Conservation (phyloP, 2,329 filamentous ascomycete genomes). For the Cucurbitaria berberidis region DNA sequence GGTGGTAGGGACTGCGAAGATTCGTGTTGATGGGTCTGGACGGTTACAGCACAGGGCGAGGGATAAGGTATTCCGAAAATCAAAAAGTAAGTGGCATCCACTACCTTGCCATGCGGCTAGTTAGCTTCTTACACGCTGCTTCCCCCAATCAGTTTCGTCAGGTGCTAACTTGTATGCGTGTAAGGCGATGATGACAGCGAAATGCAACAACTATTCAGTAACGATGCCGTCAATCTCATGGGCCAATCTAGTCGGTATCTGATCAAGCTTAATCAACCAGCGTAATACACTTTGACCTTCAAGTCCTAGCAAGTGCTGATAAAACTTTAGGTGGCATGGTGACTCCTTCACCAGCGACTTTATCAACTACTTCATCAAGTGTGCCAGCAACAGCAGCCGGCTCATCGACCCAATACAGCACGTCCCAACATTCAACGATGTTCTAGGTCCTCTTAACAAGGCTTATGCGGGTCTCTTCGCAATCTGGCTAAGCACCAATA, state of each 20-base stretch:
- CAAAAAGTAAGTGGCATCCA: too few relatives aligned
- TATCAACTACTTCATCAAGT: conserved; percentile 56
- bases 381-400: conserved; percentile 31
- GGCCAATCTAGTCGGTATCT: conserved; percentile 32
- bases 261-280: conserved; percentile 5
- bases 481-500: conserved; percentile 53
- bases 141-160: too few relatives aligned
- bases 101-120: too few relatives aligned
- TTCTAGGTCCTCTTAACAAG: conserved; percentile 26
- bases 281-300: too few relatives aligned
- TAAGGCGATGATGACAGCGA: neutral
- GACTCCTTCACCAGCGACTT: conserved; percentile 54
- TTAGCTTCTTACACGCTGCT: too few relatives aligned
- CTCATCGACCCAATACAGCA: conserved; percentile 47
- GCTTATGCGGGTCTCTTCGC: conserved; percentile 53
- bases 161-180: too few relatives aligned
- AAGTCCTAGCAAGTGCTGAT: too few relatives aligned
- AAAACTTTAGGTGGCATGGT: conserved; percentile 58
- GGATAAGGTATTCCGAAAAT: too few relatives aligned
- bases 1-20: conserved; percentile 38
- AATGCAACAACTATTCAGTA: conserved; percentile 24
- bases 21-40: conserved; percentile 44
- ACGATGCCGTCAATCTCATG: conserved; percentile 30
- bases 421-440: conserved; percentile 40
- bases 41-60: conserved; percentile 25